These are phyloP conservation scores for Dictyostelium citrinum DNA, from an alignment of 78 protist species.

Conservation along the genomic window DNA sequence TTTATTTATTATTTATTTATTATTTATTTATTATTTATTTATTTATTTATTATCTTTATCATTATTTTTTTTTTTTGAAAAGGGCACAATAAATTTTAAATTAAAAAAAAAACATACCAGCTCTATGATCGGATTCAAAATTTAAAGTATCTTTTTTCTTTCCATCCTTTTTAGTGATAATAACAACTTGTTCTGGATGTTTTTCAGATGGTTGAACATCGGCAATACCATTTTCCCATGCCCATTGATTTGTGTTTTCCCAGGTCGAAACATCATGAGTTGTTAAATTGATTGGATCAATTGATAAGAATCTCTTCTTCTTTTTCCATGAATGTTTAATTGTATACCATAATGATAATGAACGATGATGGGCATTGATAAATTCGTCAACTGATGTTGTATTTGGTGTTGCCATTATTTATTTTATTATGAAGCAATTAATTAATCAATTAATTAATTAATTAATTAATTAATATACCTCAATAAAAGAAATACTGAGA, in stretches of 20 bases:
- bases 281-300: slow-evolving; percentile 56
- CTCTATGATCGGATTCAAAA: slow-evolving; percentile 47
- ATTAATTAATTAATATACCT: background rate
- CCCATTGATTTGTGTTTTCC: slow-evolving; percentile 69
- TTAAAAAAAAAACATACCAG: slow-evolving; percentile 17
- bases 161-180: slow-evolving; percentile 45
- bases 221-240: slow-evolving; percentile 69
- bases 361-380: slow-evolving; percentile 57
- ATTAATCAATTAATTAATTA: too few relatives aligned
- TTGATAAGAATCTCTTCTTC: slow-evolving; percentile 69
- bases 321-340: slow-evolving; percentile 73
- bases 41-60: too few relatives aligned
- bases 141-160: slow-evolving; percentile 62
- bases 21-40: too few relatives aligned
- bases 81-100: too few relatives aligned
- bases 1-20: too few relatives aligned
- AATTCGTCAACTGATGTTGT: slow-evolving; percentile 44
- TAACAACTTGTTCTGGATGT: slow-evolving; percentile 11
- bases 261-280: slow-evolving; percentile 46
- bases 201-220: slow-evolving; percentile 53
- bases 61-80: too few relatives aligned
- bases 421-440: too few relatives aligned
- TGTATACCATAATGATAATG: slow-evolving; percentile 54
- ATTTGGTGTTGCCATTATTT: background rate
- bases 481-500: background rate